phyloP scores from a whole-genome alignment of 2,329 filamentous ascomycete genomes.

The Pseudopithomyces chartarum region DNA sequence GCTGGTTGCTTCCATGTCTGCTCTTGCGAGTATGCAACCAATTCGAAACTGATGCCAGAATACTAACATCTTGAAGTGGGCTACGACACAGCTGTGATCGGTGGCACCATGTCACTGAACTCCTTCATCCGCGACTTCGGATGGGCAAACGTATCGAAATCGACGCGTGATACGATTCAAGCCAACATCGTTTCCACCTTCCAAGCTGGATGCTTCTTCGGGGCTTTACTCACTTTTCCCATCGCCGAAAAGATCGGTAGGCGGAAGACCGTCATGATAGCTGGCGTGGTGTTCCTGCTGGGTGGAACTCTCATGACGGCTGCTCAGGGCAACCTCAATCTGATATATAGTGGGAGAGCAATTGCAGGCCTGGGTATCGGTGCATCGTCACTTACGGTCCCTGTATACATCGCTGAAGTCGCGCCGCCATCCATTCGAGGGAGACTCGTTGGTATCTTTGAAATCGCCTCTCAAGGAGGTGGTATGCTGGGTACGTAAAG shows the following conservation, averaged over 20 bases:
- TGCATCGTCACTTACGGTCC: slow-evolving; percentile 43
- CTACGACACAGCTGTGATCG: slow-evolving; percentile 45
- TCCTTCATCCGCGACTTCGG: slow-evolving; percentile 46
- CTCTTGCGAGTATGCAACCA: slow-evolving; percentile 38
- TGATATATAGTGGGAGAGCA: slow-evolving; percentile 45
- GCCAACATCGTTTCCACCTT: slow-evolving; percentile 48
- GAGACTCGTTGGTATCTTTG: slow-evolving; percentile 69
- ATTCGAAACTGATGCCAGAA: neutral
- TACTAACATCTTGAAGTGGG: slow-evolving; percentile 27
- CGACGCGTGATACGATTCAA: slow-evolving; percentile 42
- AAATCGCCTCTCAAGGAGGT: slow-evolving; percentile 68
- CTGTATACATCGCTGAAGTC: slow-evolving; percentile 47
- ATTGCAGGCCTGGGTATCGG: slow-evolving; percentile 48
- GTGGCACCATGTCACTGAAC: slow-evolving; percentile 47
- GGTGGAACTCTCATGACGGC: slow-evolving; percentile 49
- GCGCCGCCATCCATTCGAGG: slow-evolving; percentile 68
- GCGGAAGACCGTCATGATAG: slow-evolving; percentile 55
- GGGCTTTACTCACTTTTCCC: slow-evolving; percentile 49
- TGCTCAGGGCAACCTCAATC: slow-evolving; percentile 39
- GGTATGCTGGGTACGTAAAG: slow-evolving; percentile 48
- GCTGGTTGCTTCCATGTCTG: slow-evolving; percentile 44
- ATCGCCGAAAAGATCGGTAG: slow-evolving; percentile 57
- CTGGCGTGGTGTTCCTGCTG: slow-evolving; percentile 50
- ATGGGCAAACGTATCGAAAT: slow-evolving; percentile 33
- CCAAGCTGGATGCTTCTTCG: slow-evolving; percentile 47